phyloP scores from a whole-genome alignment of 768 basidiomycete species.

The Naganishia randhawae region DNA sequence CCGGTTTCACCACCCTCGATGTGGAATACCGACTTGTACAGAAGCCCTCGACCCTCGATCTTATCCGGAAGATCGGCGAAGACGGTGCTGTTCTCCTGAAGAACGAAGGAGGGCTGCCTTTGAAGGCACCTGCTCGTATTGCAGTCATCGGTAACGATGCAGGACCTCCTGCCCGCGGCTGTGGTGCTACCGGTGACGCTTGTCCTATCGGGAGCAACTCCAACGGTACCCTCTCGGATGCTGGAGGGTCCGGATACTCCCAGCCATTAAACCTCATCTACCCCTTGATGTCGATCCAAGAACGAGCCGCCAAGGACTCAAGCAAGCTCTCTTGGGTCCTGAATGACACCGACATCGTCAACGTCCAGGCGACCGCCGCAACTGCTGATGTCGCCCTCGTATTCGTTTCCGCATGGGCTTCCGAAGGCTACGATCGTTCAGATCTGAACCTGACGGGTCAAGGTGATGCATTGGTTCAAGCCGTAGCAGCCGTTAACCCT shows the following conservation, averaged over 20 bases:
- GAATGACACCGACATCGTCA: slow-evolving; percentile 23
- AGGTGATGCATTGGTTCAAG: slow-evolving; percentile 20
- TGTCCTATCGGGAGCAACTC: slow-evolving; percentile 4
- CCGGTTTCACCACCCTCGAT: background rate
- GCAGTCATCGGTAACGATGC: slow-evolving; percentile 60
- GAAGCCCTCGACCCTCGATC: slow-evolving; percentile 53
- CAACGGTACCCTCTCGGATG: slow-evolving; percentile 10
- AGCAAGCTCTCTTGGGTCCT: slow-evolving; percentile 8
- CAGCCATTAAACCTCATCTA: slow-evolving; percentile 20
- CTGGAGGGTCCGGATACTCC: slow-evolving; percentile 24
- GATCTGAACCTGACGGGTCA: slow-evolving; percentile 22
- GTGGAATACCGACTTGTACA: slow-evolving; percentile 23
- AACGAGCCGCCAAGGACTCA: slow-evolving; percentile 21
- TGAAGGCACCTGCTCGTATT: slow-evolving; percentile 50
- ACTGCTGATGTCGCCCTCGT: slow-evolving; percentile 48
- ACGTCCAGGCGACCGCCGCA: slow-evolving; percentile 28
- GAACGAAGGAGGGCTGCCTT: slow-evolving; percentile 41
- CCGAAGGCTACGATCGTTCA: slow-evolving; percentile 45
- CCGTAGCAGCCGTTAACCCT: slow-evolving; percentile 24
- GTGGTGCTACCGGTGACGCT: slow-evolving; percentile 9
- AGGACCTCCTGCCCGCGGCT: slow-evolving; percentile 55
- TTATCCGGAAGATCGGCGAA: slow-evolving; percentile 26
- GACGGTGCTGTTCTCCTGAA: slow-evolving; percentile 40
- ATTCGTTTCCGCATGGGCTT: slow-evolving; percentile 45
- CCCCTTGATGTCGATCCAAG: slow-evolving; percentile 19